Evolutionary conservation across 179 eudicot species (phyloP).

Genomic region (Actinidia arguta): DNA sequence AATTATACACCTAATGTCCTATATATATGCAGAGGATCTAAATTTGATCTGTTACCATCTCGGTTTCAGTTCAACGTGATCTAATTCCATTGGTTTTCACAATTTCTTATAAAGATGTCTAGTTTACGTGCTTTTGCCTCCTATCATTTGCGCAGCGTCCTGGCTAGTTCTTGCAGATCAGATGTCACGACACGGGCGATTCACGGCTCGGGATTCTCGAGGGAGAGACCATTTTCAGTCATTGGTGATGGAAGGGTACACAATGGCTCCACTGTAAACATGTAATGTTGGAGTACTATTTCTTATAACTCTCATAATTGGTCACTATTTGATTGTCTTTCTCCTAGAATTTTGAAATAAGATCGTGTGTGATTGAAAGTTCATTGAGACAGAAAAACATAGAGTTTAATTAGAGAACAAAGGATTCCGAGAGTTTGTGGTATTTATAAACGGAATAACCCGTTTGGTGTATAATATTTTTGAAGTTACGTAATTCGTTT

Average conservation of each 20-base stretch:
- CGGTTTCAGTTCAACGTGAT: too few species aligned
- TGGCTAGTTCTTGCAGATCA: not conserved
- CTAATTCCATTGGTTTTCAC: too few species aligned
- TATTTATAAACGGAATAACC: too few species aligned
- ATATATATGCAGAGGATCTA: too few species aligned
- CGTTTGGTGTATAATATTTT: too few species aligned
- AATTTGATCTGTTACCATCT: too few species aligned
- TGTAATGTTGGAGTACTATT: not conserved
- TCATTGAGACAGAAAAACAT: too few species aligned
- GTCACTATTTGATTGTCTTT: not conserved
- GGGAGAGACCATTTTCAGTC: not conserved
- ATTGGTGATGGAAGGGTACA: not conserved
- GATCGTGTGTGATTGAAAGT: too few species aligned
- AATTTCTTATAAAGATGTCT: not conserved
- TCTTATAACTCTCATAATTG: not conserved
- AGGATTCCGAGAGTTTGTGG: too few species aligned
- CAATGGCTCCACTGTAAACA: not conserved
- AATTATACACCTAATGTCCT: too few species aligned
- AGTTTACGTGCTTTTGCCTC: not conserved
- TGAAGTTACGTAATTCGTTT: too few species aligned
- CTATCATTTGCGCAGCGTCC: not conserved
- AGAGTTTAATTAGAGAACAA: too few species aligned
- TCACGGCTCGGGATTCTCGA: not conserved
- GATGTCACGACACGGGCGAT: not conserved
- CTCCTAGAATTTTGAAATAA: not conserved